Percentiles rank a stretch among this genome's conserved stretches.
Conservation (phyloP, 2,329 filamentous ascomycete genomes). For the Graphilbum fragrans region DNA sequence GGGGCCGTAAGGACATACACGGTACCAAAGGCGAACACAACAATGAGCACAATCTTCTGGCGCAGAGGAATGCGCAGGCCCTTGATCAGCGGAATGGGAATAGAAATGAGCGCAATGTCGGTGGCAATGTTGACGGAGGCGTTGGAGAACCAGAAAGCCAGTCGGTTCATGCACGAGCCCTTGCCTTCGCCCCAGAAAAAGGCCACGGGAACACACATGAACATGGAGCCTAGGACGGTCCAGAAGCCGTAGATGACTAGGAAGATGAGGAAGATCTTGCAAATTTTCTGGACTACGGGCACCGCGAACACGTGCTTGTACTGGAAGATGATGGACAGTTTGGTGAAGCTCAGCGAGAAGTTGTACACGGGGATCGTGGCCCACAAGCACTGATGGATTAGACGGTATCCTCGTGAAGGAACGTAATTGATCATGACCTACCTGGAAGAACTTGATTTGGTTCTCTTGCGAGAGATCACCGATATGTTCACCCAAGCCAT, state of each 20-base stretch:
- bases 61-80: neutral
- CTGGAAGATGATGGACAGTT: constrained; percentile 3
- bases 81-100: constrained; percentile 6
- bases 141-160: constrained; percentile 8
- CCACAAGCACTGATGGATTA: neutral
- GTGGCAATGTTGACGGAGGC: constrained; percentile 9
- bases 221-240: constrained; percentile 8
- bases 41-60: constrained; percentile 2
- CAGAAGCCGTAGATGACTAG: constrained; percentile 4
- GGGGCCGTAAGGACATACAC: neutral
- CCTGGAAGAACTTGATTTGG: neutral
- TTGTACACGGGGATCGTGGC: constrained; percentile 3
- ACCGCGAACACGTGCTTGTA: constrained; percentile 4
- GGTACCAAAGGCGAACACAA: constrained; percentile 1
- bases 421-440: neutral
- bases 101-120: constrained; percentile 7
- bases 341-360: constrained; percentile 1
- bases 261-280: constrained; percentile 3
- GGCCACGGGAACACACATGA: constrained; percentile 7
- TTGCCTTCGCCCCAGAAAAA: constrained; percentile 2
- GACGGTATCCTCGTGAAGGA: no score
- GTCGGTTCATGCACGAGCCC: constrained; percentile 7
- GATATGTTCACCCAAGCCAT: neutral
- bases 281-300: constrained; percentile 5
- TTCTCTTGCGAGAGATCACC: neutral